Evolutionary conservation across 495 filamentous ascomycete species (phyloP), one percentile per base, ranked within the genome.

Genomic region (Tuber magnatum): DNA sequence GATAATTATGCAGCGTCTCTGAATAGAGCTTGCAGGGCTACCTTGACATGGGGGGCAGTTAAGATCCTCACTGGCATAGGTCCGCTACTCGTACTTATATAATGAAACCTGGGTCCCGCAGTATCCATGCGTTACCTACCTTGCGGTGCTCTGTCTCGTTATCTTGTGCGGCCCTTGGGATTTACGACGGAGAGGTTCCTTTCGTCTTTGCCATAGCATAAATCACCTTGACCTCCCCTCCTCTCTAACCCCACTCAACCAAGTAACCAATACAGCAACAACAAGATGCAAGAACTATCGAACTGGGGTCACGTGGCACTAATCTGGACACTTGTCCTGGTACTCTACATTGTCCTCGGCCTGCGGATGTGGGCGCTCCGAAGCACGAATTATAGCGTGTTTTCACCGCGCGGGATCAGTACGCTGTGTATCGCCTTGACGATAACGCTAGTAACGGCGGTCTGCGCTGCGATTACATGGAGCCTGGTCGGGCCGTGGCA

Each of bases 281-380:
- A 14, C 9, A 65, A 32, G 32, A 65, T 65, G 56, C 56, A 65
- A 18, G 56, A 65, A 35, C 14, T 65, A 35, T 65, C 56, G 16
- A 65, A 35, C 56, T 65, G 56, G 56, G 56, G 56, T 65, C 56
- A 65, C 56, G 56, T 65, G 56, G 56, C 35, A 8, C 56, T 65
- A 35, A 65, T 65, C 0, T 65, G 56, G 56, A 35, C 56, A 18
- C 56, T 65, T 12, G 56, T 65, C 28, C 56, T 65, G 28, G 56
- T 20, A 32, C 56, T 65, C 28, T 65, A 65, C 56, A 65, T 35
- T 8, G 56, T 65, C 56, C 56, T 65, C 56, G 56, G 56, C 28
- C 32, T 65, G 28, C 56, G 56, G 14, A 35, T 28, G 4, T 65
- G 56, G 56, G 56, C 56, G 14, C 56, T 65, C 28, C 56, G 56